Evolutionary conservation across 495 filamentous ascomycete species (phyloP).

Genomic region (Opeltia flavorubescens): DNA sequence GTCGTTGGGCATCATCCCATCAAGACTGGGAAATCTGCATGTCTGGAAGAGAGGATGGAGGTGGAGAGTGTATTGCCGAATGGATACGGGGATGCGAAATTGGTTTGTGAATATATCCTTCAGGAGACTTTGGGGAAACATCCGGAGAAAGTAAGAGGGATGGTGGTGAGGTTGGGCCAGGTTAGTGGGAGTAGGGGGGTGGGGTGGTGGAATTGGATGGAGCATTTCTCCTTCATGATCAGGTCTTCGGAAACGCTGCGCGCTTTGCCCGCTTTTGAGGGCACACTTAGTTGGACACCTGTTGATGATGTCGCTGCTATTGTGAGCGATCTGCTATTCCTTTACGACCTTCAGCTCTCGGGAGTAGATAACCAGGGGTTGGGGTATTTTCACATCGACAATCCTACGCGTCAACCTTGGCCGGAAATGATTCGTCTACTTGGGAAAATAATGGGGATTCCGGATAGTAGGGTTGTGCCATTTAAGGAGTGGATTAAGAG

Average conservation of each 20-base stretch:
- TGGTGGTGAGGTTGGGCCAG: conserved; percentile 34
- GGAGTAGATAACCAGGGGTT: too few relatives aligned
- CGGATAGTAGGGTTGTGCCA: too few relatives aligned
- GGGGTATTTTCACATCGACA: conserved; percentile 41
- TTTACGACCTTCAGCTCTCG: conserved; percentile 8
- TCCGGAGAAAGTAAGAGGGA: conserved; percentile 25
- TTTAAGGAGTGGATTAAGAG: too few relatives aligned
- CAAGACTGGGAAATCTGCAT: conserved; percentile 12
- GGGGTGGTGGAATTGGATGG: conserved; percentile 40
- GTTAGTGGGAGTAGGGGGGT: conserved; percentile 32
- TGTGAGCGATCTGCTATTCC: conserved; percentile 20
- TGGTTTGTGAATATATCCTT: conserved; percentile 30
- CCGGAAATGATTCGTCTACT: conserved; percentile 19
- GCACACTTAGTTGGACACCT: conserved; percentile 27
- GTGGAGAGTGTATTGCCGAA: conserved; percentile 26
- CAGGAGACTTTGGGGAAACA: conserved; percentile 26
- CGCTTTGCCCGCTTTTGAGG: conserved; percentile 24
- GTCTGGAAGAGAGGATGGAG: conserved; percentile 22
- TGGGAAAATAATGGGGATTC: too few relatives aligned
- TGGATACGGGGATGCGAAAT: conserved; percentile 38
- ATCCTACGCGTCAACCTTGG: conserved; percentile 32
- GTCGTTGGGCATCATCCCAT: conserved; percentile 31
- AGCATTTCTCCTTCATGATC: conserved; percentile 33
- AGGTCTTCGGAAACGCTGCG: conserved; percentile 29
- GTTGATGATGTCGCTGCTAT: conserved; percentile 26